These are phyloP conservation scores for Erysimum cheiri DNA, from an alignment of 441 rosid genomes.

Conservation along the genomic window DNA sequence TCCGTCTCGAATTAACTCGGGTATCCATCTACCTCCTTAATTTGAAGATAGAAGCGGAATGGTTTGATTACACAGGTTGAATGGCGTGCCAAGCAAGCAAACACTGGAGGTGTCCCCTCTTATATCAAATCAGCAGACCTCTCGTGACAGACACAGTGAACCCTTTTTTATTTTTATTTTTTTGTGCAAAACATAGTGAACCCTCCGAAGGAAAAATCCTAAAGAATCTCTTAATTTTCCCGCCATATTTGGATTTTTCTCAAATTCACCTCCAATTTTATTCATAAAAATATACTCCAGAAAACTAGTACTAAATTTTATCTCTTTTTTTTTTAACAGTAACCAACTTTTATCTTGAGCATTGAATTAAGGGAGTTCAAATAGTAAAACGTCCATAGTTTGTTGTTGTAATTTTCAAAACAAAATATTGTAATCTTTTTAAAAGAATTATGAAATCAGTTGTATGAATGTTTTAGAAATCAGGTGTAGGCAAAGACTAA, in stretches of 20 bases:
- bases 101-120: not conserved
- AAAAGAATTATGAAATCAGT: not conserved
- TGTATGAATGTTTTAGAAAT: not conserved
- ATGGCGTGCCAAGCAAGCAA: constrained; percentile 33
- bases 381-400: not conserved
- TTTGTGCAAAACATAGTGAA: no score
- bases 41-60: not conserved
- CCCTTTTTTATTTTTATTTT: not conserved
- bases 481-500: not conserved
- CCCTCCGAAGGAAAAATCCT: constrained; percentile 1
- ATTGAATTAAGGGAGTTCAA: not conserved
- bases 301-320: no score
- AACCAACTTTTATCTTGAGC: not conserved
- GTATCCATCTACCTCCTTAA: not conserved
- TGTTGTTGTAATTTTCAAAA: not conserved
- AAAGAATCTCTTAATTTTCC: constrained; percentile 5
- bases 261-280: not conserved
- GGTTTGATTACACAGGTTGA: not conserved
- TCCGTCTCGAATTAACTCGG: not conserved
- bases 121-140: constrained; percentile 9
- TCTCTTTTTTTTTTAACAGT: no score
- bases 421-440: not conserved
- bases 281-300: not conserved
- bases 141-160: not conserved
- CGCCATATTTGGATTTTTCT: constrained; percentile 24